Percentiles rank a stretch among this genome's conserved stretches.
Conservation (phyloP, 352 stramenopile species). For the Globisporangium abappressorium region DNA sequence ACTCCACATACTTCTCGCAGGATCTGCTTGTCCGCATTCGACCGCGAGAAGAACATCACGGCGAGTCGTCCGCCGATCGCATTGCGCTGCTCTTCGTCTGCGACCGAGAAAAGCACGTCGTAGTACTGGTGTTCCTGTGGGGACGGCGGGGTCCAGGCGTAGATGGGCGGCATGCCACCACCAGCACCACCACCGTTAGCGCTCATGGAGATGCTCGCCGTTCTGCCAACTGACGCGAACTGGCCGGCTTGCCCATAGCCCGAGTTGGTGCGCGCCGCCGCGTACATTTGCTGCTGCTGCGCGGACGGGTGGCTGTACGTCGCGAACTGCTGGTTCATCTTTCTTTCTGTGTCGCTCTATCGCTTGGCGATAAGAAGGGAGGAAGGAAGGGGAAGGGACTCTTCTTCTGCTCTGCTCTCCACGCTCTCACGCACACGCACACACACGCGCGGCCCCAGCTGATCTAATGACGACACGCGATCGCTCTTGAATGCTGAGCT, state of each 20-base stretch:
- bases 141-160: constrained; percentile 56
- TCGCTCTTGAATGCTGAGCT: neutral
- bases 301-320: constrained; percentile 34
- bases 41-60: constrained; percentile 92
- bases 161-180: constrained; percentile 21
- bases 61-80: constrained; percentile 87
- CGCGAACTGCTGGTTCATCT: constrained; percentile 55
- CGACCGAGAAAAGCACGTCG: constrained; percentile 86
- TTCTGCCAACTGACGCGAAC: constrained; percentile 36
- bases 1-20: constrained; percentile 56
- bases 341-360: neutral
- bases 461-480: neutral
- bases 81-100: constrained; percentile 82
- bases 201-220: constrained; percentile 17
- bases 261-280: constrained; percentile 30
- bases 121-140: constrained; percentile 86
- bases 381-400: neutral
- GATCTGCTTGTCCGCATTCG: constrained; percentile 84
- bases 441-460: neutral
- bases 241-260: constrained; percentile 24
- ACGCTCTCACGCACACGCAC: neutral
- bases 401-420: neutral
- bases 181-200: neutral
- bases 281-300: constrained; percentile 50
- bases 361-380: neutral